phyloP scores from a whole-genome alignment of 1,284 basidiomycete species.

The Inonotus obliquus region DNA sequence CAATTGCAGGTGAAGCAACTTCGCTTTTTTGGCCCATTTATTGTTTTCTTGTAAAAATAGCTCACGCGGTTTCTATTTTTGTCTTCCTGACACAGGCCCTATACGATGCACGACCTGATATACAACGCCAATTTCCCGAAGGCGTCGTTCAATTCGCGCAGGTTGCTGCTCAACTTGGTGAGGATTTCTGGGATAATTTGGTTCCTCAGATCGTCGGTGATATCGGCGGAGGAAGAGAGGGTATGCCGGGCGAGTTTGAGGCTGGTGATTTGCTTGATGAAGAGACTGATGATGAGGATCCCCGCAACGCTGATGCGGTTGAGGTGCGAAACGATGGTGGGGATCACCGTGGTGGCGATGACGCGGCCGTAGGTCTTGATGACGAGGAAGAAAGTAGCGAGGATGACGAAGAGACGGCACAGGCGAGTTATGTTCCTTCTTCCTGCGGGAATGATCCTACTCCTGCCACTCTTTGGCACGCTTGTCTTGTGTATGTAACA shows the following conservation, averaged over 20 bases:
- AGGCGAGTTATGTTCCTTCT: constrained; percentile 35
- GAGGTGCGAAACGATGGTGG: constrained; percentile 24
- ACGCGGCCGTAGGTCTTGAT: constrained; percentile 24
- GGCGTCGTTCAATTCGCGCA: constrained; percentile 63
- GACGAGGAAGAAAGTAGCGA: constrained; percentile 28
- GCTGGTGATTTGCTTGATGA: constrained; percentile 1
- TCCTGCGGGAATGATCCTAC: neutral
- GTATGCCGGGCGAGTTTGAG: constrained; percentile 12
- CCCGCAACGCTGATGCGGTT: constrained; percentile 2
- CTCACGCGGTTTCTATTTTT: constrained; percentile 1
- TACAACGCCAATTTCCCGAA: constrained; percentile 55
- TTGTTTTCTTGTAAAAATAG: constrained; percentile 4
- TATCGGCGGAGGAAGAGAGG: constrained; percentile 34
- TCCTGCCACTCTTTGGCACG: neutral
- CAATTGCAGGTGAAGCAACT: constrained; percentile 45
- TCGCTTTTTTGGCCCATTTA: constrained; percentile 15
- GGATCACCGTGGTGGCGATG: constrained; percentile 25
- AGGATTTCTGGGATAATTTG: constrained; percentile 52
- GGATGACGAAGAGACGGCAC: constrained; percentile 35
- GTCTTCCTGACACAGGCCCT: constrained; percentile 34
- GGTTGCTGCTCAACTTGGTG: constrained; percentile 49
- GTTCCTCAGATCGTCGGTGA: constrained; percentile 38
- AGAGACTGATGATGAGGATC: constrained; percentile 17
- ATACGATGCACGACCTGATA: constrained; percentile 45
- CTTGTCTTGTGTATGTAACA: constrained; percentile 8